A percentile compares a stretch with the other conserved stretches of the same genome.
Conservation (phyloP, 495 filamentous ascomycete species). For the Rusavskia elegans region DNA sequence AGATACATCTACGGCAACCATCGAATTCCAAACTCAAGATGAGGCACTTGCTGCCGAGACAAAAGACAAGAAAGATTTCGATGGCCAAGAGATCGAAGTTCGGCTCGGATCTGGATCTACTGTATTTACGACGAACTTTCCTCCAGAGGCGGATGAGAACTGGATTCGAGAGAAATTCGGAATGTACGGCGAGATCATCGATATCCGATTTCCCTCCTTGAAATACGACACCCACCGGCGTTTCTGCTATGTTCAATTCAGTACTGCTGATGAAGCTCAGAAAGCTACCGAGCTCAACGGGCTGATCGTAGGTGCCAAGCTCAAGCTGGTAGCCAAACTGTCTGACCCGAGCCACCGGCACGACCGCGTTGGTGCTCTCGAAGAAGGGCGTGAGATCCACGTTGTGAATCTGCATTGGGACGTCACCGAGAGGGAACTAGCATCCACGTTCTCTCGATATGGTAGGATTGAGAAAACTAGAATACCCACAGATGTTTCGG, state of each 20-base stretch:
- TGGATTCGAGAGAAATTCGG: slow-evolving; percentile 66
- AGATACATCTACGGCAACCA: slow-evolving; percentile 48
- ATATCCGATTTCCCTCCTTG: slow-evolving; percentile 78
- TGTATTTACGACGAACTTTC: slow-evolving; percentile 83
- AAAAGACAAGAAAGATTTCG: slow-evolving; percentile 59
- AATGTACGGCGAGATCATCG: slow-evolving; percentile 64
- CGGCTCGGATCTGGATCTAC: slow-evolving; percentile 57
- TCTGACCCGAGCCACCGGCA: slow-evolving; percentile 69
- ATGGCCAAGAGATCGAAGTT: slow-evolving; percentile 53
- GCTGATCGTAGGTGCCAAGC: slow-evolving; percentile 43
- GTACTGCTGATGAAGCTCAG: slow-evolving; percentile 42
- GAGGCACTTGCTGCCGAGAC: slow-evolving; percentile 69
- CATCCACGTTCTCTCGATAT: slow-evolving; percentile 52
- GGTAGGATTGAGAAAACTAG: slow-evolving; percentile 56
- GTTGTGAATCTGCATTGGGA: slow-evolving; percentile 56
- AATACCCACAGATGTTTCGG: slow-evolving; percentile 46
- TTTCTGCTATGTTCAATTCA: slow-evolving; percentile 89
- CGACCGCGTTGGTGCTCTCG: slow-evolving; percentile 60
- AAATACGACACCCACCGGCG: slow-evolving; percentile 75
- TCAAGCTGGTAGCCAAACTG: slow-evolving; percentile 58
- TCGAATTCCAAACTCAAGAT: slow-evolving; percentile 71
- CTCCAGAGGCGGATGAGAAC: slow-evolving; percentile 64
- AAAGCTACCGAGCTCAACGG: slow-evolving; percentile 57
- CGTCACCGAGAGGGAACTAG: slow-evolving; percentile 49
- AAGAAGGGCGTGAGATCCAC: slow-evolving; percentile 79